Percentiles rank a stretch among this genome's conserved stretches.
These are phyloP conservation scores for Phlebopus sp. DNA, from an alignment of 1,284 basidiomycete genomes.

Conservation along the genomic window DNA sequence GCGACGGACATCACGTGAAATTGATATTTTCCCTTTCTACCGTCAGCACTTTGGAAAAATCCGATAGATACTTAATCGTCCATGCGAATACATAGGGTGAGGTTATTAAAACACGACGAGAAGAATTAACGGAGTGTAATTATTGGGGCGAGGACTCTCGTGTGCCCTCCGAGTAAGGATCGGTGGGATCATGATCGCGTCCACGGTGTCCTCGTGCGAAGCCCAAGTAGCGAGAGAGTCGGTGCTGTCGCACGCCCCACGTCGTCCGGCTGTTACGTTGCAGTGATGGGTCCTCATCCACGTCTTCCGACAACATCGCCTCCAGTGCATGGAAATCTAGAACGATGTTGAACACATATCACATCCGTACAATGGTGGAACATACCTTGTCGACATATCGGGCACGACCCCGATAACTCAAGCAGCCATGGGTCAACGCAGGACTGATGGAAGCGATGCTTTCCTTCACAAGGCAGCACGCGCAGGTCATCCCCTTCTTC, in stretches of 20 bases:
- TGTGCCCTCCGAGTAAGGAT: conserved; percentile 21
- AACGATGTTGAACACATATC: conserved; percentile 3
- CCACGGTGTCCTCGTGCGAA: conserved; percentile 51
- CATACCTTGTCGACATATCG: conserved; percentile 85
- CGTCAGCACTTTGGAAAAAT: too few relatives aligned
- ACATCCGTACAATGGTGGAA: not conserved
- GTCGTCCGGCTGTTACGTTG: conserved; percentile 24
- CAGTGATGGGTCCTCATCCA: conserved; percentile 25
- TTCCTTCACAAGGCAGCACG: conserved; percentile 84
- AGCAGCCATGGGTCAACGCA: conserved; percentile 88
- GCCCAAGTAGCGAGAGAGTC: conserved; percentile 68
- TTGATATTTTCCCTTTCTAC: not conserved
- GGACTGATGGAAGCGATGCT: conserved; percentile 82
- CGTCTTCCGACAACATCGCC: conserved; percentile 41
- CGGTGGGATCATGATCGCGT: conserved; percentile 26
- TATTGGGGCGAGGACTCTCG: conserved; percentile 11
- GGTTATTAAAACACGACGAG: not conserved
- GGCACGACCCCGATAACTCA: conserved; percentile 86
- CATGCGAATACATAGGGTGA: not conserved
- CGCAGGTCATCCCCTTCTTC: conserved; percentile 89
- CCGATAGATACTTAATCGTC: not conserved
- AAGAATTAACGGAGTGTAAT: not conserved
- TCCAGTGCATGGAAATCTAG: conserved; percentile 51
- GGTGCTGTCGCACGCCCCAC: conserved; percentile 33
- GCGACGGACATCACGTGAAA: not conserved